Evolutionary conservation across 768 basidiomycete species (phyloP).

Genomic region (Pleurotus platypus): DNA sequence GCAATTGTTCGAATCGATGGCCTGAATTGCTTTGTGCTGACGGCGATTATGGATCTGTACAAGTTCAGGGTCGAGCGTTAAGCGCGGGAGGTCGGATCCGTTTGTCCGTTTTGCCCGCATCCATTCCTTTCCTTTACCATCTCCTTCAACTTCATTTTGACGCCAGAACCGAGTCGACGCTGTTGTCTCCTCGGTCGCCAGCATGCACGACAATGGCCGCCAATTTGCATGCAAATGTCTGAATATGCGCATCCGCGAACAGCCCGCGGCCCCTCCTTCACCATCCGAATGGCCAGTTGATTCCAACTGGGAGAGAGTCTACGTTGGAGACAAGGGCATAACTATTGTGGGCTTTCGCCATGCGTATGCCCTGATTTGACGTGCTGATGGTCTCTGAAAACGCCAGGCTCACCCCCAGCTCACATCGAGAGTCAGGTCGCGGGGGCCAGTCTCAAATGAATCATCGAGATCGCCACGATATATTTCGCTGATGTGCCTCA

Average conservation of each 20-base stretch:
- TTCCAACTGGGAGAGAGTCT: constrained; percentile 47
- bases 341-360: constrained; percentile 48
- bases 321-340: constrained; percentile 67
- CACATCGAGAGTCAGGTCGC: constrained; percentile 61
- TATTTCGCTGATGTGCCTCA: constrained; percentile 64
- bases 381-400: constrained; percentile 12
- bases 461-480: constrained; percentile 52
- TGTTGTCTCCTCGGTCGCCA: constrained; percentile 10
- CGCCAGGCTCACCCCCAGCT: constrained; percentile 63
- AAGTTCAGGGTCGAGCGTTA: background rate
- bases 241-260: constrained; percentile 56
- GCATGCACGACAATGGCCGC: constrained; percentile 14
- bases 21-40: constrained; percentile 1
- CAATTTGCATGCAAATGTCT: constrained; percentile 66
- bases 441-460: constrained; percentile 36
- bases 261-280: constrained; percentile 24
- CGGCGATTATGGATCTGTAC: background rate
- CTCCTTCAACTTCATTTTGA: background rate
- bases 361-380: background rate
- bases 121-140: constrained; percentile 5
- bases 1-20: too few relatives aligned
- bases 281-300: constrained; percentile 30
- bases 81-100: constrained; percentile 8
- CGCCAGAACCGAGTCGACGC: background rate
- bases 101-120: constrained; percentile 5